Evolutionary conservation across 2,329 filamentous ascomycete species (phyloP), one percentile per base, ranked within the genome.

Genomic region (Mariannaea sp.): DNA sequence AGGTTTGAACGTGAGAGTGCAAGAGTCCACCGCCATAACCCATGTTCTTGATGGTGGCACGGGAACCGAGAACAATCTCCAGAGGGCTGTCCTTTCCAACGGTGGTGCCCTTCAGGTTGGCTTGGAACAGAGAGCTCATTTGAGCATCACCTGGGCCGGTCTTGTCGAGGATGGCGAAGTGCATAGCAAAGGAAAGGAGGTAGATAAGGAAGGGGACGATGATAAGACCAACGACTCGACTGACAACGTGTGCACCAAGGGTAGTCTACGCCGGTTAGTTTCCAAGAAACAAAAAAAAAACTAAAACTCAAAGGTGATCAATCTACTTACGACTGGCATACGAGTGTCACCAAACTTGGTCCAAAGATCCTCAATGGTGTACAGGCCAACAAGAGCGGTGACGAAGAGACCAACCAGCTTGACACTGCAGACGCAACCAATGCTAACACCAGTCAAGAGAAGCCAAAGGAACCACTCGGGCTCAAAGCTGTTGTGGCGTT

Each of bases 61-160:
- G 86, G 29, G 94, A 99, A 20, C 95, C 94, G 59, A 89, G 80
- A 5, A 92, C 93, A 60, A 99, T 80, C 70, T 99, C 94, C 13
- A 99, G 82, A 17, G 95, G 94, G 68, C 92, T 97, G 72, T 96
- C 89, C 72, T 90, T 92, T 68, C 93, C 93, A 57, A 99, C 93
- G 60, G 95, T 89, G 9, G 93, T 97, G 20, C 94, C 94, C 66
- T 85, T 87, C 30, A 99, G 82, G 70, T 99, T 99, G 41, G 95
- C 94, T 73, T 99, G 94, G 83, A 99, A 99, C 44, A 99, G 84
- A 20, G 94, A 99, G 77, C 92, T 97, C 94, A 99, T 99, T 75
- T 99, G 94, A n/a, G 94, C 94, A 77, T 99, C 94, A 49, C 94
- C 94, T 7, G 95, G 94, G 16, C 94, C 94, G 65, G 88, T 93